phyloP scores from a whole-genome alignment of 768 basidiomycete genomes.

The Pleurotus eryngii region DNA sequence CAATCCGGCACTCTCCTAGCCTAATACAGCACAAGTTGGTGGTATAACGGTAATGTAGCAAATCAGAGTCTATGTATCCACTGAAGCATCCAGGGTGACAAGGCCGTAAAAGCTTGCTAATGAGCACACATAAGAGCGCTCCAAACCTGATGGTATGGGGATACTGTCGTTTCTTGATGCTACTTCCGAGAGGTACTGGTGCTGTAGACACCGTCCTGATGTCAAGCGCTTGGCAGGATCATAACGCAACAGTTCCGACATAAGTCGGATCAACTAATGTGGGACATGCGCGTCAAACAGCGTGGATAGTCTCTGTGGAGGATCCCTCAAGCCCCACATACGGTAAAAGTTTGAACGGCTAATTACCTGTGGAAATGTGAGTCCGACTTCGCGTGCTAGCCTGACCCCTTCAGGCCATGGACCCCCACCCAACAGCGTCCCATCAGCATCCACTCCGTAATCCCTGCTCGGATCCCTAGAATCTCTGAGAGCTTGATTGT shows the following conservation, averaged over 20 bases:
- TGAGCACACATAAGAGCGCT: no score
- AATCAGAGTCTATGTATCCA: no score
- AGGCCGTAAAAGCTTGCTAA: no score
- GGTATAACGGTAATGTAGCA: no score
- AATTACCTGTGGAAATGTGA: constrained; percentile 84
- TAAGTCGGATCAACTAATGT: constrained; percentile 81
- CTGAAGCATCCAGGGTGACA: no score
- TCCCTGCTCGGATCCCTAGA: constrained; percentile 87
- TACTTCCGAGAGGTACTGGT: constrained; percentile 62
- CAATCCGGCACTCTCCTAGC: no score
- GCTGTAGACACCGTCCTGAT: constrained; percentile 81
- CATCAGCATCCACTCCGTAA: constrained; percentile 73
- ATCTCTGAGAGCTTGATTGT: constrained; percentile 85
- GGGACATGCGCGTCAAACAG: constrained; percentile 82
- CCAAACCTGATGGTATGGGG: no score
- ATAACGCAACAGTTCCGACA: constrained; percentile 87
- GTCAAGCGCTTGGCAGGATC: constrained; percentile 87
- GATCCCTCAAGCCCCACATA: constrained; percentile 35
- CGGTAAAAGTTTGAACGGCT: background rate
- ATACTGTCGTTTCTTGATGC: no score
- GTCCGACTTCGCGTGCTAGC: constrained; percentile 84
- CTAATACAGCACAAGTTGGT: no score
- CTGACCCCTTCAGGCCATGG: constrained; percentile 82
- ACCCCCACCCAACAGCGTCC: constrained; percentile 78
- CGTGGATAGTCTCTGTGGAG: constrained; percentile 63